Evolutionary conservation across 306 rosid species (phyloP), one percentile per base, ranked within the genome.

Genomic region (Elaeagnus macrophylla): DNA sequence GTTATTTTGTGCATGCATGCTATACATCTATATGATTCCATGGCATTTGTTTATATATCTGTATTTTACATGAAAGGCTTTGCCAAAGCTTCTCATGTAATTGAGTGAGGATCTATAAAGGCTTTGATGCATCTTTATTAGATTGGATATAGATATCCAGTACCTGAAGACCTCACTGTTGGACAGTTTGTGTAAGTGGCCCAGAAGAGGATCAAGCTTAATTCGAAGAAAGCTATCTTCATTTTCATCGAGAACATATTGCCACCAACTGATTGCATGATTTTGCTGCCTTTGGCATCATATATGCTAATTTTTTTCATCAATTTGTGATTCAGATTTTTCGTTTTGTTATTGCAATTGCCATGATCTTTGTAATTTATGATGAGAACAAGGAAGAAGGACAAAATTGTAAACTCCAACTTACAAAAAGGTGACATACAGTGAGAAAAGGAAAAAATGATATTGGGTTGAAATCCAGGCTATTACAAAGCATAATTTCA

Each of bases 131-230:
- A 13, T 9, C 47, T 37, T 7, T 45, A 17, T 66, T 60, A 51
- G 20, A 5, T 50, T 72, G 64, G 51, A 60, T 64, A 51, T 41
- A 82, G 89, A 57, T 79, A 70, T 67, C 72, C 79, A 59, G 89
- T 82, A 54, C 82, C 85, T 48, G 82, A 78, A 36, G 76, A 76
- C 70, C 58, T 78, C 72, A 76, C 80, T 18, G 80, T 82, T 48
- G 80, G 81, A 13, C 85, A 82, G 77, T 76, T 82, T 48, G 89
- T 82, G 45, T 73, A 73, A 49, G 83, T 82, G 56, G 72, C 79
- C 35, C 74, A 83, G 19, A 82, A 76, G 71, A 76, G 78, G 59
- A 79, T 82, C 71, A 79, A 78, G 59, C 75, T 82, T 37, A 57
- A 78, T 70, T 75, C 85, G 2, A 79, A 79, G 68, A 76, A 79